These are phyloP conservation scores for Cyanodermella asteris DNA, from an alignment of 2,329 filamentous ascomycete genomes.

Conservation along the genomic window DNA sequence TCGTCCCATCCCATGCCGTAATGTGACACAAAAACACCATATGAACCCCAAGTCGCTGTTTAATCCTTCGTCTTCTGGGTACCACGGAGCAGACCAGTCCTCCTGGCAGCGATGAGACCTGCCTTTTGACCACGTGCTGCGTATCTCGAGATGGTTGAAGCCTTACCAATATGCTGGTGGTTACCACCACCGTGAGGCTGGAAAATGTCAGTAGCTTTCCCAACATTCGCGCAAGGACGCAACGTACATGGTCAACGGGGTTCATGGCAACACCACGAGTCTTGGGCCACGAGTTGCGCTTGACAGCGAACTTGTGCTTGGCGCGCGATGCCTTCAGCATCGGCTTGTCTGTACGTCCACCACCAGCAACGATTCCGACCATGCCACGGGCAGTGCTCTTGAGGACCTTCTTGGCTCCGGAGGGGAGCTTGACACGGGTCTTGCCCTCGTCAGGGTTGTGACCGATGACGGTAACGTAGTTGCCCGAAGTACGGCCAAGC, in stretches of 20 bases:
- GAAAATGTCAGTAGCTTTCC: constrained; percentile 9
- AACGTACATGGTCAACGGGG: constrained; percentile 77
- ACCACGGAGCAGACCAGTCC: constrained; percentile 99
- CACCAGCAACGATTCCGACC: constrained; percentile 98
- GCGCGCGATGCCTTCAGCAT: constrained; percentile 95
- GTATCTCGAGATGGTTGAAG: constrained; percentile 96
- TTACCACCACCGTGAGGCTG: constrained; percentile 93
- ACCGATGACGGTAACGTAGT: constrained; percentile 96
- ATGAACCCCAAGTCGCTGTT: constrained; percentile 8
- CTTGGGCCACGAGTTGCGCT: constrained; percentile 99
- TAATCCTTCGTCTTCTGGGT: constrained; percentile 99
- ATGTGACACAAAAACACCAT: neutral
- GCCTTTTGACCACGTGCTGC: constrained; percentile 98
- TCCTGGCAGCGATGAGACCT: constrained; percentile 98
- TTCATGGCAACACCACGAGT: constrained; percentile 99
- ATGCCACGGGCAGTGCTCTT: constrained; percentile 83
- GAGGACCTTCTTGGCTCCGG: constrained; percentile 97
- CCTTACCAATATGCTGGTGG: constrained; percentile 99
- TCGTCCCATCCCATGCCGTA: too few relatives aligned
- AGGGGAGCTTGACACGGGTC: constrained; percentile 98
- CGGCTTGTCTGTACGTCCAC: constrained; percentile 98
- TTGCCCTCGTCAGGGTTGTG: constrained; percentile 99
- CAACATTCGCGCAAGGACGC: neutral
- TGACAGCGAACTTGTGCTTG: constrained; percentile 99
- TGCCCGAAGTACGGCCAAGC: constrained; percentile 90